Evolutionary conservation across 179 eudicot species (phyloP), one percentile per base, ranked within the genome.

Genomic region (Actinidia arguta): DNA sequence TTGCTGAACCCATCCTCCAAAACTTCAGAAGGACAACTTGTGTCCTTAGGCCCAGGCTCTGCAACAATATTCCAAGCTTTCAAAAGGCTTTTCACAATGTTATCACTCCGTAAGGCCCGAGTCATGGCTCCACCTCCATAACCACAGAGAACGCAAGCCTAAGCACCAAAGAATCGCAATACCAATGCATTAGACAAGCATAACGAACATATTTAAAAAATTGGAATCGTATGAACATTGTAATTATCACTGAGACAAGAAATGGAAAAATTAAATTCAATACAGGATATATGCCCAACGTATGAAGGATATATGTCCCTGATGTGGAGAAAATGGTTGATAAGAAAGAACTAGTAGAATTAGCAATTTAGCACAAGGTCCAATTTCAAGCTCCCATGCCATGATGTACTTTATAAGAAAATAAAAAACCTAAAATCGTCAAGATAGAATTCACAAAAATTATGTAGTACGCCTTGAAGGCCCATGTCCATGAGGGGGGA

Each of bases 51-150:
- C 80, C 81, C 81, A 73, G 86, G 82, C 69, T 89, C 92, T 46
- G 87, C 67, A 42, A 73, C 74, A 75, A 84, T 76, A 75, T 88
- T 84, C 93, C 93, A 89, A 64, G 88, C 90, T 80, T 83, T 86
- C 87, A 91, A 74, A 78, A 91, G 92, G 87, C 88, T 83, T 81
- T 85, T 88, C 82, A 91, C 93, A 83, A 91, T 83, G 74, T 78
- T 63, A 46, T 75, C 85, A 87, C 90, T 89, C 24, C 85, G 86
- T 39, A 91, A 83, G 67, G 93, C 93, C 50, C 89, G 88, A 56
- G 93, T 91, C 92, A 91, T 89, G 79, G 90, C 93, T 64, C 93
- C 93, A 78, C 82, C 93, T 80, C 90, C 92, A 83, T 91, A 91
- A 50, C 93, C 93, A 82, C 93, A 91, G 36, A 91, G 90, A 72